These are phyloP conservation scores for Bocquillonia castaneifolia DNA, from an alignment of 441 rosid species.

Conservation along the genomic window DNA sequence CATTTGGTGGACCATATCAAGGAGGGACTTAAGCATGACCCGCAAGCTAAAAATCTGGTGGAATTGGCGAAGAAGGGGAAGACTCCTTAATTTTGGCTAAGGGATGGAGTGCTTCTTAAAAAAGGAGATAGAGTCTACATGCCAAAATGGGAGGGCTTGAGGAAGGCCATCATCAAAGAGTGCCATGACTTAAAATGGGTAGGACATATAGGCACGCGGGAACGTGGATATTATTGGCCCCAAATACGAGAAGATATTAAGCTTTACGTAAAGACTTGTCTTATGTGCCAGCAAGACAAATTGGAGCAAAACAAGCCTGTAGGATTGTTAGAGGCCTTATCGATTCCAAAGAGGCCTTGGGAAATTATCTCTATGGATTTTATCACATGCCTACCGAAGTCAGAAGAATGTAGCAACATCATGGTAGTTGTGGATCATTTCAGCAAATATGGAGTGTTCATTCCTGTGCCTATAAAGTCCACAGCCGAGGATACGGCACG, in stretches of 20 bases:
- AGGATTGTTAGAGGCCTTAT: background rate
- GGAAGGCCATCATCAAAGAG: background rate
- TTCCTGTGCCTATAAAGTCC: too few species aligned
- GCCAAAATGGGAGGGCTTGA: background rate
- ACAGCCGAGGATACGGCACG: too few species aligned
- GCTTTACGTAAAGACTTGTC: background rate
- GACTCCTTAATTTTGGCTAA: background rate
- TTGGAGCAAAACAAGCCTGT: background rate
- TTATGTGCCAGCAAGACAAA: background rate
- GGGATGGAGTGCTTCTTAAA: background rate
- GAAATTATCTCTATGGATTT: background rate
- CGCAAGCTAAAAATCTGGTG: background rate
- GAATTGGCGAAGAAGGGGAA: background rate
- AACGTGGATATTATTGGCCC: background rate
- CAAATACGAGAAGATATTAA: background rate
- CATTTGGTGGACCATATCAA: background rate
- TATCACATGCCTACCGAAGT: background rate
- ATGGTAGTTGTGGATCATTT: background rate
- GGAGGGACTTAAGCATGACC: background rate
- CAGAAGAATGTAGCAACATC: background rate
- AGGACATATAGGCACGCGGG: background rate
- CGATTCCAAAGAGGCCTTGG: background rate
- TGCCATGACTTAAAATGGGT: background rate
- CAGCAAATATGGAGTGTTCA: background rate
- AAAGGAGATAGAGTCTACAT: too few species aligned